Conservation (phyloP, 805 yeast genomes). For the Lipomyces yamanashiensis region DNA sequence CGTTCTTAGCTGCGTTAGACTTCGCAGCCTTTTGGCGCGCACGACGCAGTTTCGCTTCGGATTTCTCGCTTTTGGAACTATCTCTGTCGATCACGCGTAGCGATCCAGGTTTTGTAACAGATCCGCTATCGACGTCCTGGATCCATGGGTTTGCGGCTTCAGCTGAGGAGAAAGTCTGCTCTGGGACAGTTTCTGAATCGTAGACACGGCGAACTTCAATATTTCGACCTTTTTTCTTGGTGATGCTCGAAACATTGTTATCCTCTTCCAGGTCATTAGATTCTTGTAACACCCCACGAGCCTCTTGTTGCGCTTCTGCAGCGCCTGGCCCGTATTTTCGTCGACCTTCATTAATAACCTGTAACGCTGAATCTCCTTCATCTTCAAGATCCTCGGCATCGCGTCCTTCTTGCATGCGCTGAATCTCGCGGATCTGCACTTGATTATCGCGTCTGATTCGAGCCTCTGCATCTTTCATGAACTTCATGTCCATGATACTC, state of each 20-base stretch:
- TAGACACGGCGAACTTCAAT: conserved; percentile 9
- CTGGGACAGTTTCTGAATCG: background rate
- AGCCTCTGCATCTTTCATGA: conserved; percentile 89
- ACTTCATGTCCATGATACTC: conserved; percentile 92
- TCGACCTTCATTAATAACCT: conserved; percentile 71
- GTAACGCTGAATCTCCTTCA: conserved; percentile 51
- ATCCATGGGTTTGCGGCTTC: conserved; percentile 47
- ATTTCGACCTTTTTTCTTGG: conserved; percentile 5
- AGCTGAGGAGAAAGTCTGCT: conserved; percentile 13
- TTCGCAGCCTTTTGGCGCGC: conserved; percentile 45
- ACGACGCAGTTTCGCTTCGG: conserved; percentile 33
- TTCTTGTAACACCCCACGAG: conserved; percentile 21
- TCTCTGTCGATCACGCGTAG: conserved; percentile 55
- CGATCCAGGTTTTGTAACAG: conserved; percentile 55
- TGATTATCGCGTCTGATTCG: conserved; percentile 64
- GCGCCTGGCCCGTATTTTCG: conserved; percentile 75
- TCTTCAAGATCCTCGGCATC: conserved; percentile 49
- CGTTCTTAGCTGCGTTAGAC: conserved; percentile 33
- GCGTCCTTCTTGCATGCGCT: conserved; percentile 54
- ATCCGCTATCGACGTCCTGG: conserved; percentile 44
- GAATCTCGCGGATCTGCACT: conserved; percentile 56
- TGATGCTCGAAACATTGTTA: background rate
- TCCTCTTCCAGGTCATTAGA: conserved; percentile 33
- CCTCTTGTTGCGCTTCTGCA: conserved; percentile 45
- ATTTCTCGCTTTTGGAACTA: conserved; percentile 57